These are phyloP conservation scores for Nannochloropsis granulata DNA, from an alignment of 108 stramenopile genomes.

Conservation along the genomic window DNA sequence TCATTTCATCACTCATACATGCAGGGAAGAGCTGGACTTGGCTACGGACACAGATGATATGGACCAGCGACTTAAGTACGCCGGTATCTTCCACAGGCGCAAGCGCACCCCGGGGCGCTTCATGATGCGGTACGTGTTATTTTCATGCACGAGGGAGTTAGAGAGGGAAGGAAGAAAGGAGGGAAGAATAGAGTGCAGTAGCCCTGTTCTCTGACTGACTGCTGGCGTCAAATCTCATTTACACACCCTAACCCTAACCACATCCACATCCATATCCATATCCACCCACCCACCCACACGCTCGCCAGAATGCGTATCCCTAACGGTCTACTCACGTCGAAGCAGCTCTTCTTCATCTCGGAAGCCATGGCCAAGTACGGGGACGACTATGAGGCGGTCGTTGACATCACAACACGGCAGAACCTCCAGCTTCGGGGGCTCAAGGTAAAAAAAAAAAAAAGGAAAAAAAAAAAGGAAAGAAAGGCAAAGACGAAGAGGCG, in stretches of 20 bases:
- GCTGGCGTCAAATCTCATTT: neutral
- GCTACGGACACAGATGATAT: constrained; percentile 43
- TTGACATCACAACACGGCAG: constrained; percentile 81
- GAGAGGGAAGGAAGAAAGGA: neutral
- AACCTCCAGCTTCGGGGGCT: constrained; percentile 82
- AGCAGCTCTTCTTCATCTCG: constrained; percentile 71
- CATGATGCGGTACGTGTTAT: constrained; percentile 54
- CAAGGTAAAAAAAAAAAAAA: neutral
- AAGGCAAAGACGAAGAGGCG: neutral
- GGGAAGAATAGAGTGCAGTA: neutral
- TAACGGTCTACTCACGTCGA: constrained; percentile 76
- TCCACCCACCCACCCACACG: too few relatives aligned
- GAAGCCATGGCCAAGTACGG: constrained; percentile 65
- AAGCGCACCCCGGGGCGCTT: constrained; percentile 87
- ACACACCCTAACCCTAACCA: neutral
- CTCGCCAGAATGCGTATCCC: constrained; percentile 50
- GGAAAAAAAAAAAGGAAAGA: neutral
- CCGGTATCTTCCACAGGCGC: constrained; percentile 71
- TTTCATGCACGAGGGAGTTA: neutral
- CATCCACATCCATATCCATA: constrained; percentile 17
- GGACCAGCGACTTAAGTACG: constrained; percentile 74
- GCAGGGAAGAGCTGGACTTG: too few relatives aligned
- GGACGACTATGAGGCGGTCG: constrained; percentile 50
- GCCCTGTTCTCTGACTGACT: neutral
- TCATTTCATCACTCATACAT: too few relatives aligned